Evolutionary conservation across 1,139 yeast species (phyloP).

Genomic region (Protomyces macrosporus): DNA sequence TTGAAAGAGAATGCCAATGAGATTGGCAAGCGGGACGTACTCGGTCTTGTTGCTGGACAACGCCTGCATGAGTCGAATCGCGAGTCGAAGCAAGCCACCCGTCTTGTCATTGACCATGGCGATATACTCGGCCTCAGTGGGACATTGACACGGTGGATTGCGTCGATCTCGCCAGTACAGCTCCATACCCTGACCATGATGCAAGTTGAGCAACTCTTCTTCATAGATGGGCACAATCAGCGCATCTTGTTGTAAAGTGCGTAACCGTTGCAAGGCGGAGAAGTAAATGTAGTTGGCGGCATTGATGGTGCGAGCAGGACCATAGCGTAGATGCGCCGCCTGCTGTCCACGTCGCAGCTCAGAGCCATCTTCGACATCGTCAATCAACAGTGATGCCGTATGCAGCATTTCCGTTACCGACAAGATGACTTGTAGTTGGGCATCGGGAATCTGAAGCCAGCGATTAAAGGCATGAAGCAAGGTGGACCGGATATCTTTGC

Average conservation of each 20-base stretch:
- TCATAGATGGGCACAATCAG: constrained; percentile 33
- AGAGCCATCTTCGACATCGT: constrained; percentile 82
- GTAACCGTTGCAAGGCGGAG: constrained; percentile 51
- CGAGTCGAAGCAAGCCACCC: constrained; percentile 76
- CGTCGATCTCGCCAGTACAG: constrained; percentile 71
- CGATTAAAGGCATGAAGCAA: constrained; percentile 50
- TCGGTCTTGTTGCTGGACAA: constrained; percentile 31
- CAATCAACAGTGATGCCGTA: constrained; percentile 63
- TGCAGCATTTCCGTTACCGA: constrained; percentile 55
- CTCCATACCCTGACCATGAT: constrained; percentile 85
- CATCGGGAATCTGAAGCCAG: constrained; percentile 44
- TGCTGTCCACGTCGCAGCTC: constrained; percentile 65
- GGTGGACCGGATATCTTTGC: constrained; percentile 52
- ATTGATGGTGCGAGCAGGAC: constrained; percentile 73
- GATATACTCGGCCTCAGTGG: constrained; percentile 62
- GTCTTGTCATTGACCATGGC: constrained; percentile 84
- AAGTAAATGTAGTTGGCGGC: constrained; percentile 80
- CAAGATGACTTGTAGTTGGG: constrained; percentile 41
- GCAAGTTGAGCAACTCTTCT: constrained; percentile 72
- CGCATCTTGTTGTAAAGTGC: not conserved
- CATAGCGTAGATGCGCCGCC: constrained; percentile 71
- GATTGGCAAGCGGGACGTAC: constrained; percentile 60
- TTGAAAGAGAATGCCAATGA: constrained; percentile 78
- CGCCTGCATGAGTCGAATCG: constrained; percentile 58
- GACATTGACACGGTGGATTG: constrained; percentile 43